These are phyloP conservation scores for Leccinum obscurum DNA, from an alignment of 768 basidiomycete species.

Conservation along the genomic window DNA sequence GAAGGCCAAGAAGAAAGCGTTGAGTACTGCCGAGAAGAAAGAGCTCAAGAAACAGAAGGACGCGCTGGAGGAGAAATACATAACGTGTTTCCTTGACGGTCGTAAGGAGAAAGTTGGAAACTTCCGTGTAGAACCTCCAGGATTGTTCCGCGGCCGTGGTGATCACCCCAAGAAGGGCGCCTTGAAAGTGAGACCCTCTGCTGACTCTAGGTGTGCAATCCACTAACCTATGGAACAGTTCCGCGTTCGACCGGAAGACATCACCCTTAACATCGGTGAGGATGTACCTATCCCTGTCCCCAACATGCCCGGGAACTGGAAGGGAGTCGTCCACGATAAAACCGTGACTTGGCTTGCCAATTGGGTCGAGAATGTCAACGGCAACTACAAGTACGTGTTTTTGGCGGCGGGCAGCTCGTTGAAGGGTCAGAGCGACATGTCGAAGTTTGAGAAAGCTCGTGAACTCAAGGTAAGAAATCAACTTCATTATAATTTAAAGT, in stretches of 20 bases:
- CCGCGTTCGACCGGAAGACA: conserved; percentile 92
- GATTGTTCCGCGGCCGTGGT: conserved; percentile 96
- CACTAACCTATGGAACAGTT: conserved; percentile 44
- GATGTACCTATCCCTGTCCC: conserved; percentile 75
- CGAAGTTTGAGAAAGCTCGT: conserved; percentile 97
- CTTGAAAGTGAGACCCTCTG: conserved; percentile 65
- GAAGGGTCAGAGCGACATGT: conserved; percentile 97
- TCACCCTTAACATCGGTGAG: conserved; percentile 91
- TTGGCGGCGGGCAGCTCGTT: conserved; percentile 95
- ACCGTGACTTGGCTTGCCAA: conserved; percentile 99
- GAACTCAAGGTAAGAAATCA: conserved; percentile 74
- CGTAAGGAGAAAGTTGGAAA: conserved; percentile 98
- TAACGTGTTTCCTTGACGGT: conserved; percentile 86
- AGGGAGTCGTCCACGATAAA: conserved; percentile 82
- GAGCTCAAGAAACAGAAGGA: conserved; percentile 85
- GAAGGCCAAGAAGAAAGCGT: conserved; percentile 88
- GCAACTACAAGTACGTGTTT: conserved; percentile 96
- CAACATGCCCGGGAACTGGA: conserved; percentile 93
- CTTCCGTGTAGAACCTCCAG: conserved; percentile 97
- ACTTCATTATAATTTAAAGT: neutral
- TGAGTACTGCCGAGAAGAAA: conserved; percentile 89
- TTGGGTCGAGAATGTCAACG: conserved; percentile 98
- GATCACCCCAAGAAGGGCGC: conserved; percentile 98
- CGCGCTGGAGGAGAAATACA: conserved; percentile 79
- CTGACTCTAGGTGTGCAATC: neutral